Percentiles rank a stretch among this genome's conserved stretches.
phyloP scores from a whole-genome alignment of 176 grass and related monocot species.

The Areca catechu region DNA sequence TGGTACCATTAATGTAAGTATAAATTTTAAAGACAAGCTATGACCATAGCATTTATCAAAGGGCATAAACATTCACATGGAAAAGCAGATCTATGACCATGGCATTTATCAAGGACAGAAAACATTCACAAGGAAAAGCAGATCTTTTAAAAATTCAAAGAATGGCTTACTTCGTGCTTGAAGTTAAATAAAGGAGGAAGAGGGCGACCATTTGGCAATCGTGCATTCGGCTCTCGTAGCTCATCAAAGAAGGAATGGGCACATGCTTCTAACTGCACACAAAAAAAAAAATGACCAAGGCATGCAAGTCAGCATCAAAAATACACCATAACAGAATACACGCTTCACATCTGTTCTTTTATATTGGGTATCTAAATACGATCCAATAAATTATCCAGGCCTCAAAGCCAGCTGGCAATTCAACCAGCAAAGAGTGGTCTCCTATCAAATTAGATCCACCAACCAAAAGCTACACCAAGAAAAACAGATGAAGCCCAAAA shows the following conservation, averaged over 20 bases:
- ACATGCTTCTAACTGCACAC: constrained; percentile 52
- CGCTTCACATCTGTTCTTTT: neutral
- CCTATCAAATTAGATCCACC: no score
- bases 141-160: neutral
- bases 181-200: constrained; percentile 18
- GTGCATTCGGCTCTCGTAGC: constrained; percentile 13
- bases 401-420: no score
- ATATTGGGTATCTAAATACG: no score
- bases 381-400: no score
- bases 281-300: neutral
- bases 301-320: no score
- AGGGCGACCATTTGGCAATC: constrained; percentile 9
- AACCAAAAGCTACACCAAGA: no score
- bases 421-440: no score
- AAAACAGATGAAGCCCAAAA: no score
- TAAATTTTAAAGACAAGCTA: neutral
- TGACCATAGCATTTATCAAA: no score
- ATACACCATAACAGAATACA: neutral
- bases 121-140: neutral
- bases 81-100: neutral
- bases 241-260: constrained; percentile 42
- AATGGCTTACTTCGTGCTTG: constrained; percentile 13
- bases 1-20: no score
- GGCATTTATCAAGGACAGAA: neutral
- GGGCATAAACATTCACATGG: no score